Evolutionary conservation across 2,329 filamentous ascomycete species (phyloP), one percentile per base, ranked within the genome.

Genomic region (Alternaria ethzedia): DNA sequence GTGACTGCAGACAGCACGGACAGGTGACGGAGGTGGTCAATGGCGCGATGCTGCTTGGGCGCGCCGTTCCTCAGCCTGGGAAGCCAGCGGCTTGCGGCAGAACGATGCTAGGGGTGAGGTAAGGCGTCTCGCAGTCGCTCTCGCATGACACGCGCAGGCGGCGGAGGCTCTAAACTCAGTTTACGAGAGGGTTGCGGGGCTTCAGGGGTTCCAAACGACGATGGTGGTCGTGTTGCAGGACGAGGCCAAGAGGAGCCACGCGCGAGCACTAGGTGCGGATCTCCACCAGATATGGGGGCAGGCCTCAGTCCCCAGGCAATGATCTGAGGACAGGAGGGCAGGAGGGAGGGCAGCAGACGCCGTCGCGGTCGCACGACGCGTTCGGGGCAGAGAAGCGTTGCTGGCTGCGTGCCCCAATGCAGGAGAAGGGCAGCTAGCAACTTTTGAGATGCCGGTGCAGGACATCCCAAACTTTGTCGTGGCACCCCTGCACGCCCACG

Each of bases 141-240:
- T 65, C 56, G 70, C 70, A 73, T 73, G 60, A 67, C 61, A 66
- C 63, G 68, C 61, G 61, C 50, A 59, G 65, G 63, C 69, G 68
- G 68, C 67, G 63, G 58, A 8, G 60, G 62, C 64, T 44, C 59
- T 28, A 63, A 64, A 68, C 62, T 65, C 61, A 56, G 62, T 68
- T 65, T 67, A 57, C 63, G 63, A 28, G 36, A 20, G 41, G 46
- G 57, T 56, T 63, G 64, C 67, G 67, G 68, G 55, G 63, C 57
- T 57, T 64, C 57, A 64, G 61, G 60, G 59, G 55, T 64, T 55
- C 66, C 66, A 67, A 64, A 70, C 68, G 56, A 68, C 64, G 58
- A 66, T 63, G 65, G 65, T 64, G 20, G 63, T 60, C 60, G 59
- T 67, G 63, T 59, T 57, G 68, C 68, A 64, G 43, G 51, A 63